Percentiles rank a stretch among this genome's conserved stretches.
phyloP scores from a whole-genome alignment of 768 basidiomycete genomes.

The Boletus speciosus region DNA sequence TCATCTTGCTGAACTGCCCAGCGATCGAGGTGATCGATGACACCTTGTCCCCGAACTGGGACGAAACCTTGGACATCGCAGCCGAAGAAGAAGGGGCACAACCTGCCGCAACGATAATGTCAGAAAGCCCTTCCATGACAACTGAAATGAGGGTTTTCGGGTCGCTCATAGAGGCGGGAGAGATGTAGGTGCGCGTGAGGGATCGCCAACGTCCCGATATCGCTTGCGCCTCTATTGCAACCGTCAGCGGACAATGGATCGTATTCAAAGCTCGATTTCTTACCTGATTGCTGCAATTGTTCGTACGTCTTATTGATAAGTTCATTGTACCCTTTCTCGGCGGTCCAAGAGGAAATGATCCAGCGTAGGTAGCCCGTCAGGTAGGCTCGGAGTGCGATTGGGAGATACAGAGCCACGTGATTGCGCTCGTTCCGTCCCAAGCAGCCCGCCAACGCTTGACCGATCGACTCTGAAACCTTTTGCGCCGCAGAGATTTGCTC shows the following conservation, averaged over 20 bases:
- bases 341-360: slow-evolving; percentile 12
- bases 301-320: slow-evolving; percentile 3
- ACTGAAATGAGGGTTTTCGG: background rate
- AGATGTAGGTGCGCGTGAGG: slow-evolving; percentile 5
- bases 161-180: background rate
- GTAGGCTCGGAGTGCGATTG: slow-evolving; percentile 7
- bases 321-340: background rate
- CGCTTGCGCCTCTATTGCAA: background rate
- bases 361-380: background rate
- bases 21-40: slow-evolving; percentile 1
- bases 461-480: background rate
- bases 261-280: background rate
- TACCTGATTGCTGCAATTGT: slow-evolving; percentile 2
- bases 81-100: background rate
- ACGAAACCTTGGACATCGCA: background rate
- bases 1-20: slow-evolving; percentile 3
- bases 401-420: slow-evolving; percentile 1
- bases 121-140: background rate
- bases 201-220: slow-evolving; percentile 6
- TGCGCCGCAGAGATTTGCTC: background rate
- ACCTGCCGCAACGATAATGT: slow-evolving; percentile 7
- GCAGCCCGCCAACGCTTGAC: background rate
- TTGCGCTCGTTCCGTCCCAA: background rate
- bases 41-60: slow-evolving; percentile 3
- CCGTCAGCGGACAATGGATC: too few species aligned